A percentile compares a stretch with the other conserved stretches of the same genome.
These are phyloP conservation scores for Russula virescens DNA, from an alignment of 768 basidiomycete species.

Conservation along the genomic window DNA sequence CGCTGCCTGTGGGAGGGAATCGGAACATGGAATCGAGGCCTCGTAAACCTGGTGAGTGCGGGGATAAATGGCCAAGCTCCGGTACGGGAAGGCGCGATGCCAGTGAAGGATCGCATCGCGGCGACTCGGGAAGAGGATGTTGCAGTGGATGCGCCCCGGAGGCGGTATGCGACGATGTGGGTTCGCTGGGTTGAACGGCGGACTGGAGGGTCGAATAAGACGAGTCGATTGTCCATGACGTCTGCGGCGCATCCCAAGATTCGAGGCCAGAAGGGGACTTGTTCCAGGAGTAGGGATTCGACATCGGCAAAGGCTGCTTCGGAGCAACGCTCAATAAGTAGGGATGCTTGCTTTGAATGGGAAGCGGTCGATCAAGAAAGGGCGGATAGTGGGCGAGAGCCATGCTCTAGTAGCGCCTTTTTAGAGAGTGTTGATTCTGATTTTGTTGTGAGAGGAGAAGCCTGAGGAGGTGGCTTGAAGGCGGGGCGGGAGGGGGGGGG, in stretches of 20 bases:
- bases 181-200: conserved; percentile 16
- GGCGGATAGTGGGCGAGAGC: conserved; percentile 23
- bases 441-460: not conserved
- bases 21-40: conserved; percentile 17
- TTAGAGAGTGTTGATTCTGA: conserved; percentile 8
- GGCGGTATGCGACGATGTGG: conserved; percentile 5
- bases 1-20: conserved; percentile 10
- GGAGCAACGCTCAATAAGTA: conserved; percentile 15
- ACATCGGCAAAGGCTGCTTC: conserved; percentile 16
- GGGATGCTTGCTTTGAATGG: conserved; percentile 22
- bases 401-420: conserved; percentile 21
- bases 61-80: conserved; percentile 14
- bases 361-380: conserved; percentile 20
- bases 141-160: conserved; percentile 15
- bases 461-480: not conserved
- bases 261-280: conserved; percentile 18
- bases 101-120: conserved; percentile 19
- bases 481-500: not conserved
- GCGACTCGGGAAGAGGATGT: conserved; percentile 16
- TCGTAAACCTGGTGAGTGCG: conserved; percentile 17
- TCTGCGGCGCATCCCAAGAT: conserved; percentile 14
- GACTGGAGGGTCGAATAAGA: conserved; percentile 23
- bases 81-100: conserved; percentile 14
- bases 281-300: conserved; percentile 20
- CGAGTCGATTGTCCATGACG: conserved; percentile 24